Base-by-base conservation (phyloP, 805 yeast genomes). In the Starmerella stellata region DNA sequence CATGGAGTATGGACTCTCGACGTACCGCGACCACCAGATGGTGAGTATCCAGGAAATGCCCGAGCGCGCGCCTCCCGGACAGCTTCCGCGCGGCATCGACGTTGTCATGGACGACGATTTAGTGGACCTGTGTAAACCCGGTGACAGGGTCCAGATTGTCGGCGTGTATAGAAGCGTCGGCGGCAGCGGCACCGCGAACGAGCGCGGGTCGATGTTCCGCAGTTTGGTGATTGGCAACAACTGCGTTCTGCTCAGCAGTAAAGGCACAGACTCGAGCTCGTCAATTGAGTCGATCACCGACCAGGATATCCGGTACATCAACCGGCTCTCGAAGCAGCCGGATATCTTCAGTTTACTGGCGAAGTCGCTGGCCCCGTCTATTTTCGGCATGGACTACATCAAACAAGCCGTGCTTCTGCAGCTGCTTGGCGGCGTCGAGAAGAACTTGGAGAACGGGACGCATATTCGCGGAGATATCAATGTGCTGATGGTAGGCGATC, bases 401-500 rank as follows among this genome's bases (percentile, higher is more conserved):
- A 90, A 90, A 56, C 74, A 78, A 54, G 95, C 96, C 0, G 85
- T 90, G 30, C 61, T 90, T 38, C 65, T 90, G 41, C 80, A 83
- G 92, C 63, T 90, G 39, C 62, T 90, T 41, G 95, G 96, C 38
- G 98, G 98, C 55, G 75, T 76, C 29, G 95, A 90, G 52, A 87
- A 87, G 60, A 87, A 87, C 58, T 65, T 90, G 51, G 87, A 75
- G 34, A 87, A 87, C 52, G 98, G 98, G 7, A 78, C 95, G 4
- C 96, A 90, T 61, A 73, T 90, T 53, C 78, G 98, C 67, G 98
- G 98, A 64, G 98, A 90, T 61, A 87, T 90, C 56, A 90, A 90
- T 55, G 67, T 90, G 39, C 65, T 90, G 38, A 79, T 90, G 93
- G 95, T 90, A 30, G 98, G 98, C 62, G 98, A 90, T 58, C 98